Conservation (phyloP, 2,329 filamentous ascomycete genomes). For the Ophiostoma populinum region DNA sequence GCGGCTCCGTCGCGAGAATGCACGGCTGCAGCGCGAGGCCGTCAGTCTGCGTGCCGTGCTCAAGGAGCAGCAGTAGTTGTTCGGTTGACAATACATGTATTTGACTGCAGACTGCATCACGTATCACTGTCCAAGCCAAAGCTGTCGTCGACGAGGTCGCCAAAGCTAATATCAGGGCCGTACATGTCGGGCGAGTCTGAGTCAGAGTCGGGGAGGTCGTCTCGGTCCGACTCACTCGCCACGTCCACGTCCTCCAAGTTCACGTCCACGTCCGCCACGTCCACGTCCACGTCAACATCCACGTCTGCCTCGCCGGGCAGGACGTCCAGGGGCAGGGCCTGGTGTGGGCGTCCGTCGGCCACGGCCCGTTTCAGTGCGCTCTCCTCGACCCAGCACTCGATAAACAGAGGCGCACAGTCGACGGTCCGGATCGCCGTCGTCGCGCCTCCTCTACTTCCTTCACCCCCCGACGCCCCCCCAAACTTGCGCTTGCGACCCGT, state of each 20-base stretch:
- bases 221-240: too few relatives aligned
- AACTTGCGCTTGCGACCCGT: not conserved
- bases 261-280: not conserved
- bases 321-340: not conserved
- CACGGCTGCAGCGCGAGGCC: constrained; percentile 65
- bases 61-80: constrained; percentile 18
- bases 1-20: constrained; percentile 70
- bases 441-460: constrained; percentile 10
- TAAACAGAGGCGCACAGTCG: constrained; percentile 39
- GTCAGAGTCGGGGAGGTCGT: not conserved
- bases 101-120: not conserved
- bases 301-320: not conserved
- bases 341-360: not conserved
- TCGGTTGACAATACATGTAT: not conserved
- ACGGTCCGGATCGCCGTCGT: constrained; percentile 36
- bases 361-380: constrained; percentile 17
- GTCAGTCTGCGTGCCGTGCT: constrained; percentile 45
- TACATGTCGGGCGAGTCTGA: not conserved
- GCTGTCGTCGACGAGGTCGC: not conserved
- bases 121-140: not conserved
- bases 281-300: not conserved
- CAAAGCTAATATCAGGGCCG: not conserved
- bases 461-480: not conserved
- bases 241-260: not conserved
- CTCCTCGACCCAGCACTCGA: constrained; percentile 51